A percentile compares a stretch with the other conserved stretches of the same genome.
phyloP scores from a whole-genome alignment of 768 basidiomycete species.

The Rhodotorula paludigena region DNA sequence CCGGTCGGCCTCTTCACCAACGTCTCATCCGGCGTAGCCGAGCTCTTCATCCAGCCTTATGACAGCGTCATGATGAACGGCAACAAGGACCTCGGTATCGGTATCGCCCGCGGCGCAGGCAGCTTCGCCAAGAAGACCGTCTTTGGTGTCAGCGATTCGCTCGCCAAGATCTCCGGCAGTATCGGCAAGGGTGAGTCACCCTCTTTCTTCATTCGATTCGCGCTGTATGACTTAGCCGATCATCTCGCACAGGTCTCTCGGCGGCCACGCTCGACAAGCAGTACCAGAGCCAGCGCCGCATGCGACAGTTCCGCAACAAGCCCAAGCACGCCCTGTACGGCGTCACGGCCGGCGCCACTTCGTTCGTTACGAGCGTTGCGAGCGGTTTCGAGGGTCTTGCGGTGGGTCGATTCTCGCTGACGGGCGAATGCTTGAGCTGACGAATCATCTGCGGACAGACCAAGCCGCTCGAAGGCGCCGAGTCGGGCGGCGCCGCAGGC shows the following conservation, averaged over 20 bases:
- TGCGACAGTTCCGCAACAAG: slow-evolving; percentile 85
- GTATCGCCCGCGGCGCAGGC: slow-evolving; percentile 70
- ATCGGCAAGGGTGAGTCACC: slow-evolving; percentile 74
- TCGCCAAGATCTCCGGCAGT: slow-evolving; percentile 97
- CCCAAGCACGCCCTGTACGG: slow-evolving; percentile 98
- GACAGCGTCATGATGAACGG: slow-evolving; percentile 94
- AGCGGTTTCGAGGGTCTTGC: slow-evolving; percentile 95
- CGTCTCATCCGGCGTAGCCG: slow-evolving; percentile 93
- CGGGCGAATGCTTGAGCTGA: slow-evolving; percentile 1
- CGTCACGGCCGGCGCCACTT: slow-evolving; percentile 89
- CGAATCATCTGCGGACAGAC: slow-evolving; percentile 56
- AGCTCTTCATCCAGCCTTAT: slow-evolving; percentile 98
- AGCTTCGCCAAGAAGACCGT: slow-evolving; percentile 99
- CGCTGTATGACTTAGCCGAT: slow-evolving; percentile 5
- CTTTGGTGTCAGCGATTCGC: slow-evolving; percentile 88
- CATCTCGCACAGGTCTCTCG: slow-evolving; percentile 63
- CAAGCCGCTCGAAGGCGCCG: slow-evolving; percentile 95
- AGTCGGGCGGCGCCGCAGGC: slow-evolving; percentile 84
- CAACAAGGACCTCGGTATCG: slow-evolving; percentile 69
- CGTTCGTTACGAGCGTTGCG: slow-evolving; percentile 84
- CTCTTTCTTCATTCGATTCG: not conserved
- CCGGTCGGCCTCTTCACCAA: slow-evolving; percentile 97
- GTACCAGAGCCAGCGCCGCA: slow-evolving; percentile 80
- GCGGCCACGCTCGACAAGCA: slow-evolving; percentile 95
- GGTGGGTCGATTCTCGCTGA: slow-evolving; percentile 48